These are phyloP conservation scores for Davidsoniella eucalypti DNA, from an alignment of 2,329 filamentous ascomycete genomes.

Conservation along the genomic window DNA sequence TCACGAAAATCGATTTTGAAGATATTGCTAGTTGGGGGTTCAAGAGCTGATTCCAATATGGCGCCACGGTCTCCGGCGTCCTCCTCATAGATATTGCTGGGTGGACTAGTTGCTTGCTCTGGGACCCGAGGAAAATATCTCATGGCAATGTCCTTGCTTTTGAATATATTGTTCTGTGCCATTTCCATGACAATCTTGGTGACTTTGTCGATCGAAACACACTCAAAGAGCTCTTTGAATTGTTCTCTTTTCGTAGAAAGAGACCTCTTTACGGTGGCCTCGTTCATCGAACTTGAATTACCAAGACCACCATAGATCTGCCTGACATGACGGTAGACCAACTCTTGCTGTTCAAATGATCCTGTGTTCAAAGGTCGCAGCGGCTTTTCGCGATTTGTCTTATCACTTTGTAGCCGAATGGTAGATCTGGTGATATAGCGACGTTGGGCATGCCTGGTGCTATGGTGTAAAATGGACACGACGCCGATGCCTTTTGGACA, in stretches of 20 bases:
- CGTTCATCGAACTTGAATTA: neutral
- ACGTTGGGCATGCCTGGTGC: too few relatives aligned
- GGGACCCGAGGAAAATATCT: slow-evolving; percentile 1
- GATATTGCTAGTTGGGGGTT: too few relatives aligned
- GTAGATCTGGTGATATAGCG: too few relatives aligned
- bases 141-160: neutral
- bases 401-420: too few relatives aligned
- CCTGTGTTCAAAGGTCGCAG: neutral
- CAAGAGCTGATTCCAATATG: too few relatives aligned
- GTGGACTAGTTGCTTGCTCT: too few relatives aligned
- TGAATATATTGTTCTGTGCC: slow-evolving; percentile 4
- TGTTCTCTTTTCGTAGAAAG: neutral
- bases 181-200: slow-evolving; percentile 5
- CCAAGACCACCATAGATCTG: too few relatives aligned
- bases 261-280: neutral
- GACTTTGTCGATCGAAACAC: slow-evolving; percentile 1
- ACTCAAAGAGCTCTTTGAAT: neutral
- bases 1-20: too few relatives aligned
- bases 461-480: too few relatives aligned
- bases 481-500: neutral
- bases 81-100: too few relatives aligned
- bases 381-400: too few relatives aligned
- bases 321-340: slow-evolving; percentile 6
- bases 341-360: neutral
- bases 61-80: too few relatives aligned